phyloP scores from a whole-genome alignment of 2,329 filamentous ascomycete species.

The Talaromyces sp. region DNA sequence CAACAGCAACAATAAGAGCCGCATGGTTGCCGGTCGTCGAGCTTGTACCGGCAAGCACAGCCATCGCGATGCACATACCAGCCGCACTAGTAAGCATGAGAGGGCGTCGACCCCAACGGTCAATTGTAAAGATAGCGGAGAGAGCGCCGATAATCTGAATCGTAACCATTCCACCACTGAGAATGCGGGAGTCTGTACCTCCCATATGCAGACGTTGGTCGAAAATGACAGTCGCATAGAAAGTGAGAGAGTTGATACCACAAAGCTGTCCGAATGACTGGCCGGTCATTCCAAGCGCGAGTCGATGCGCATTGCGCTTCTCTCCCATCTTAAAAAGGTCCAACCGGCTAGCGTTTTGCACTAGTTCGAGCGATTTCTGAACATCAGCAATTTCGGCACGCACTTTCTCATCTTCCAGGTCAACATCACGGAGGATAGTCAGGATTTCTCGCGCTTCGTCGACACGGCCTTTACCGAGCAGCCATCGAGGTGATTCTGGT shows the following conservation, averaged over 20 bases:
- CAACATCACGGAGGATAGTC: conserved; percentile 42
- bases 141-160: conserved; percentile 58
- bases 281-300: conserved; percentile 33
- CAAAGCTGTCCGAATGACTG: conserved; percentile 42
- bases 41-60: conserved; percentile 31
- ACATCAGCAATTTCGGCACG: conserved; percentile 42
- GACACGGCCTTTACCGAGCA: conserved; percentile 20
- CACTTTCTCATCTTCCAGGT: conserved; percentile 39
- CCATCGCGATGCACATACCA: conserved; percentile 58
- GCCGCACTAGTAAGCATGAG: conserved; percentile 54
- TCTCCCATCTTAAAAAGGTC: conserved; percentile 42
- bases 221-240: conserved; percentile 39
- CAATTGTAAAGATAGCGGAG: conserved; percentile 52
- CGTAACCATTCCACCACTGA: conserved; percentile 53
- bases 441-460: conserved; percentile 20
- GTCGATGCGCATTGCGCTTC: conserved; percentile 37
- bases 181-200: conserved; percentile 28
- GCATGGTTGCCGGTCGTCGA: conserved; percentile 21
- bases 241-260: conserved; percentile 39
- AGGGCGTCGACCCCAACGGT: conserved; percentile 51
- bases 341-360: conserved; percentile 32
- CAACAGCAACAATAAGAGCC: conserved; percentile 17
- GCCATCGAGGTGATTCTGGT: conserved; percentile 22
- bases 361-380: conserved; percentile 39
- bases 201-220: conserved; percentile 32